Evolutionary conservation across 345 rosid species (phyloP), one percentile per base, ranked within the genome.

Genomic region (Aethionema arabicum): DNA sequence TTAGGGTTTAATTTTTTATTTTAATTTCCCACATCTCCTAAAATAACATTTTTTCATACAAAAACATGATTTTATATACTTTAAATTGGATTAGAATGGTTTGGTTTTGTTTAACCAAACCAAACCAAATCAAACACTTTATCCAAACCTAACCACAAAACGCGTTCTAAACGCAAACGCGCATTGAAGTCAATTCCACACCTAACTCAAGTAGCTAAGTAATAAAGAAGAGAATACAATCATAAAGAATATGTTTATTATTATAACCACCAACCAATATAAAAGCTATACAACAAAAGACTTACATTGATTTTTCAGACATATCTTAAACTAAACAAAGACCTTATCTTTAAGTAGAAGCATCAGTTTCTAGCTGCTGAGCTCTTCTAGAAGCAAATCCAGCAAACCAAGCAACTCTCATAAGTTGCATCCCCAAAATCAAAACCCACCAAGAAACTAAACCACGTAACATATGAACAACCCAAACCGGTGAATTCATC

Each of bases 381-480:
- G 14, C 55, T 30, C 75, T 61, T 61, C 69, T 66, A 61, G 82
- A 79, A 15, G 82, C 60, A 70, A 80, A 83, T 63, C 98, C 96
- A 58, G 96, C 91, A 71, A 85, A 89, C 98, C 98, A 92, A 80
- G 95, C 91, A 63, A 89, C 91, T 66, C 98, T 81, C 96, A 92
- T 89, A 56, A 91, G 87, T 72, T 91, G 98, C 70, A 91, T 69
- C 10, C 92, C 90, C 43, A 91, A 88, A 44, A 89, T 84, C 74
- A 92, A 63, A 45, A 89, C 83, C 98, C 96, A 92, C 91, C 96
- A 89, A 73, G 86, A 92, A 10, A 89, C 93, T 43, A 89, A 78
- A 41, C 91, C 93, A 74, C 83, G 88, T 52, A 89, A 61, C 39
- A 81, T 82, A 67, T 89, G 85, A 82, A 92, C 48, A 72, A 78